Evolutionary conservation across 305 asterid species (phyloP), one percentile per base, ranked within the genome.

Genomic region (Euphrasia arctica): DNA sequence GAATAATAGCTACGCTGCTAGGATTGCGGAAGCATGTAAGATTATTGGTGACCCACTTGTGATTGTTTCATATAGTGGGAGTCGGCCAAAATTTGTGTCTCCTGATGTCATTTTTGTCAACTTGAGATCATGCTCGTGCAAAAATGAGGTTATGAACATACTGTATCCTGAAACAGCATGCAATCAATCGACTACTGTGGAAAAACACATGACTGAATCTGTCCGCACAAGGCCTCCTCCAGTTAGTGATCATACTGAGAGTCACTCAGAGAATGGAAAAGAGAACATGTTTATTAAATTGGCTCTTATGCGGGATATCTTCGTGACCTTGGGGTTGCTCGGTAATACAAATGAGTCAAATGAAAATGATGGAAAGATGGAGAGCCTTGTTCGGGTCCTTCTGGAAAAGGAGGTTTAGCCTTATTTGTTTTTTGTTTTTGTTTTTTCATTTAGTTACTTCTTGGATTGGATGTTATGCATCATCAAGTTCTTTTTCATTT

Each of bases 11-110:
- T 63, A 3, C 65, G 57, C 50, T 15, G 22, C 74, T 48, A 63
- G 63, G 12, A 63, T 78, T 60, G 83, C 83, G 10, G 73, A 51
- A 65, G 96, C 95, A 5, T 78, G 82, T 67, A 73, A 73, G 64
- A 43, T 13, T 47, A 42, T 77, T 2, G 80, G 79, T 15, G 82
- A 84, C 73, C 93, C 90, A 51, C 60, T 84, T 28, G 74, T 86
- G 43, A 60, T 81, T 64, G 81, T 81, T 8, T 63, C 58, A 41
- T 4, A 60, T 48, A 58, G 56, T n/a, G 70, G 60, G 18, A 63
- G 58, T 34, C 9, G 32, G 4, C 62, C 13, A 25, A 39, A 41
- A 1, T 49, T 70, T 29, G 14, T 10, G 7, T 66, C 69, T 63
- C 72, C 85, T 5, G 72, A 70, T 61, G 80, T 81, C 28, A 48